These are phyloP conservation scores for Claviceps monticola DNA, from an alignment of 2,329 filamentous ascomycete genomes.

Conservation along the genomic window DNA sequence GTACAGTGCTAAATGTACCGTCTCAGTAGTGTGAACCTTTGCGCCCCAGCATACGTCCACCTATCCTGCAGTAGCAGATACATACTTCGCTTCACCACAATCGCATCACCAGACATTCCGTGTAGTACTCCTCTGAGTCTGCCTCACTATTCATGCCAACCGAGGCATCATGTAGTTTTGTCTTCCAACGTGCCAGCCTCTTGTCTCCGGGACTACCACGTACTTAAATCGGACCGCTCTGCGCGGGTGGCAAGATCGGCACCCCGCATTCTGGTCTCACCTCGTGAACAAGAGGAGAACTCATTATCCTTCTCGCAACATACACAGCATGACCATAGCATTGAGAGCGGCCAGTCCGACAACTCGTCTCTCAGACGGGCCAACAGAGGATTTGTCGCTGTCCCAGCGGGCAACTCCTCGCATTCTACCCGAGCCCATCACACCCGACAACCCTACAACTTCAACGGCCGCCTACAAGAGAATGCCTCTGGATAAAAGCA, in stretches of 20 bases:
- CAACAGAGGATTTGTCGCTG: conserved; percentile 29
- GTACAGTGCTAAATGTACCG: neutral
- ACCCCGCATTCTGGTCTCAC: conserved; percentile 47
- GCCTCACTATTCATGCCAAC: neutral
- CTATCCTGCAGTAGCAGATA: neutral
- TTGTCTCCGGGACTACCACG: conserved; percentile 70
- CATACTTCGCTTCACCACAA: neutral
- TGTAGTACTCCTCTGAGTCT: too few relatives aligned
- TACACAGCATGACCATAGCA: conserved; percentile 23
- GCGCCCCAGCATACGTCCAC: neutral
- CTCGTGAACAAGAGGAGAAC: neutral
- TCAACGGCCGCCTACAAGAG: conserved; percentile 22
- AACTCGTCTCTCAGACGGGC: conserved; percentile 57
- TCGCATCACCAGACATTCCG: too few relatives aligned
- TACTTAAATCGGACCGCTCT: conserved; percentile 87
- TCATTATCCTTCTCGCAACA: conserved; percentile 9
- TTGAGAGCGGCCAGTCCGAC: conserved; percentile 40
- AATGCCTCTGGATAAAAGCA: conserved; percentile 31
- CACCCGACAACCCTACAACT: conserved; percentile 7
- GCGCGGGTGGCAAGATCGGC: conserved; percentile 68
- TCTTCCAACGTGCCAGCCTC: conserved; percentile 50
- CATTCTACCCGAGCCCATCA: conserved; percentile 22
- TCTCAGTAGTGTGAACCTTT: neutral
- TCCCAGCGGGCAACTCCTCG: conserved; percentile 24
- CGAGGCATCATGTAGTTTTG: conserved; percentile 4